Evolutionary conservation across 2,329 filamentous ascomycete species (phyloP).

Genomic region (Neofusicoccum sp.): DNA sequence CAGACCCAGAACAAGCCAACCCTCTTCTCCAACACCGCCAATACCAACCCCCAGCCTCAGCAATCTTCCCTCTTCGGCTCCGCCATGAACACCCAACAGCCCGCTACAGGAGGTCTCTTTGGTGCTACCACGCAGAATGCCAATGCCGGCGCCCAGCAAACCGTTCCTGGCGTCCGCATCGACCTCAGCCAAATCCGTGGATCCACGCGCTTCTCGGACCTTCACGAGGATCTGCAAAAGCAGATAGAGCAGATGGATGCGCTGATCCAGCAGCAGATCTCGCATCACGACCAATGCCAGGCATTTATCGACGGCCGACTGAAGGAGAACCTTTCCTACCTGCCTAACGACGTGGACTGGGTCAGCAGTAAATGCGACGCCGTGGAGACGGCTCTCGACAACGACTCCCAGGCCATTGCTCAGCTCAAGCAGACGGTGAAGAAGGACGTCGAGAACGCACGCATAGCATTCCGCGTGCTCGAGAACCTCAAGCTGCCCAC

Average conservation of each 20-base stretch:
- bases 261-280: constrained; percentile 75
- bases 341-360: constrained; percentile 65
- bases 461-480: constrained; percentile 69
- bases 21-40: constrained; percentile 28
- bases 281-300: constrained; percentile 72
- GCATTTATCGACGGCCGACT: constrained; percentile 48
- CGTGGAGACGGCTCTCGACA: constrained; percentile 61
- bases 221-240: constrained; percentile 76
- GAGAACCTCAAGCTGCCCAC: constrained; percentile 71
- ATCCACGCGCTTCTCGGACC: constrained; percentile 88
- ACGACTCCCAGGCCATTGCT: constrained; percentile 61
- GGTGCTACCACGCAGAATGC: neutral
- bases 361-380: constrained; percentile 61
- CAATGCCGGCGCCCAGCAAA: constrained; percentile 1
- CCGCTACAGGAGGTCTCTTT: constrained; percentile 6
- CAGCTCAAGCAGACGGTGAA: constrained; percentile 57
- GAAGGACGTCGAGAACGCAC: constrained; percentile 67
- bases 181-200: constrained; percentile 56
- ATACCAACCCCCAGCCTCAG: constrained; percentile 27
- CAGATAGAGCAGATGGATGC: constrained; percentile 76
- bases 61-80: constrained; percentile 33
- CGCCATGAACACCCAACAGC: constrained; percentile 26
- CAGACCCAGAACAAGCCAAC: constrained; percentile 32
- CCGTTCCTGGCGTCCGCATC: constrained; percentile 17
- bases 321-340: constrained; percentile 60